Conservation (phyloP, 1,284 basidiomycete species). For the Sanguinoderma infundibulare region DNA sequence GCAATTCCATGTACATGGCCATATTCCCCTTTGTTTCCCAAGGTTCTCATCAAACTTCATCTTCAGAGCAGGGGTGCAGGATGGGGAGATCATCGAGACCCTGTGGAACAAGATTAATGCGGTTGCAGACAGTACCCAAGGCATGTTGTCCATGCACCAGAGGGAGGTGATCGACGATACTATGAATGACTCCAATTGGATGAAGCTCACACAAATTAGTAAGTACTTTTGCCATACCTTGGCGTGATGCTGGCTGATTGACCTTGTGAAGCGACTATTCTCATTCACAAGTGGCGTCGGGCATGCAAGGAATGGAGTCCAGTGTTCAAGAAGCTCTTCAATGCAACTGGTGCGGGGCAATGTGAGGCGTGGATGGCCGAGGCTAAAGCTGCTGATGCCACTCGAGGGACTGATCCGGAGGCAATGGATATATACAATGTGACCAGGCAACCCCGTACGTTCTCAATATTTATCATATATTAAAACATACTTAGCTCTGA, state of each 20-base stretch:
- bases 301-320: not conserved
- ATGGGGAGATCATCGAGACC: not conserved
- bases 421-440: not conserved
- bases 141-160: slow-evolving; percentile 22
- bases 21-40: not conserved
- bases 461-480: not conserved
- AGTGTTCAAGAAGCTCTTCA: not conserved
- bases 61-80: not conserved
- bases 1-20: slow-evolving; percentile 4
- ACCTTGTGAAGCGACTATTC: not conserved
- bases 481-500: not conserved
- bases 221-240: not conserved
- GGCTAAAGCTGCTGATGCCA: too few species aligned
- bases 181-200: slow-evolving; percentile 1
- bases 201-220: not conserved
- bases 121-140: slow-evolving; percentile 17
- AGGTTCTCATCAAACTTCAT: not conserved
- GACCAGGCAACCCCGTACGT: not conserved
- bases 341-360: not conserved
- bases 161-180: slow-evolving; percentile 19
- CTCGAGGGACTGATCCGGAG: not conserved
- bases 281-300: not conserved
- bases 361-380: not conserved
- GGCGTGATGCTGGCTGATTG: not conserved
- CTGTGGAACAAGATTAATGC: slow-evolving; percentile 17